phyloP scores from a whole-genome alignment of 345 rosid species.

The Boechera stricta region DNA sequence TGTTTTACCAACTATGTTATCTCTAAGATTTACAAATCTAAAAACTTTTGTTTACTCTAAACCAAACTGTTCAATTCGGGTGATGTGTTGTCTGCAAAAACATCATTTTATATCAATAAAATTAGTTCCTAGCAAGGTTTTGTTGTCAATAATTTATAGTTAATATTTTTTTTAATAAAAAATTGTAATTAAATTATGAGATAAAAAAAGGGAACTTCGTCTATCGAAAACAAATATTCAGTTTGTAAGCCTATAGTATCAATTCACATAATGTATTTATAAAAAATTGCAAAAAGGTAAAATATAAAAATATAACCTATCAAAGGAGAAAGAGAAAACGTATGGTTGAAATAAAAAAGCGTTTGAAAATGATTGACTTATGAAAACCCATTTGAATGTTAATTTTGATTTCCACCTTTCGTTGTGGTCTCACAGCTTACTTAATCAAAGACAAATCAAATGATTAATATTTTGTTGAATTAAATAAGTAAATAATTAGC shows the following conservation, averaged over 20 bases:
- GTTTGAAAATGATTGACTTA: slow-evolving; percentile 33
- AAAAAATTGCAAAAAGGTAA: background rate
- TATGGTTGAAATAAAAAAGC: slow-evolving; percentile 29
- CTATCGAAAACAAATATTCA: background rate
- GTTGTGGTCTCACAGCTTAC: slow-evolving; percentile 23
- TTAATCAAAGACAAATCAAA: slow-evolving; percentile 12
- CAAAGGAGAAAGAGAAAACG: slow-evolving; percentile 25
- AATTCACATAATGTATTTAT: background rate
- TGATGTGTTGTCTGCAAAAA: background rate
- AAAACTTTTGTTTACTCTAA: background rate
- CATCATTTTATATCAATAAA: background rate
- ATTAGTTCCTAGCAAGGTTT: background rate
- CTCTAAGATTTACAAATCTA: background rate
- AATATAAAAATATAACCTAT: background rate
- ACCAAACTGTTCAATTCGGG: background rate
- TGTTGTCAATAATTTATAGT: background rate
- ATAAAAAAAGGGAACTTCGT: background rate
- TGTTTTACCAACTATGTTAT: background rate
- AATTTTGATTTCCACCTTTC: slow-evolving; percentile 20
- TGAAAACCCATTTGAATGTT: slow-evolving; percentile 33
- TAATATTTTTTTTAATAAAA: background rate
- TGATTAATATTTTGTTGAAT: slow-evolving; percentile 4
- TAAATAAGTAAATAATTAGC: slow-evolving; percentile 17
- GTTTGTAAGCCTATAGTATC: slow-evolving; percentile 1
- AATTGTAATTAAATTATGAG: background rate